Evolutionary conservation across 2,329 filamentous ascomycete genomes (phyloP), one percentile per base, ranked within the genome.

Genomic region (Aspergillus niger): DNA sequence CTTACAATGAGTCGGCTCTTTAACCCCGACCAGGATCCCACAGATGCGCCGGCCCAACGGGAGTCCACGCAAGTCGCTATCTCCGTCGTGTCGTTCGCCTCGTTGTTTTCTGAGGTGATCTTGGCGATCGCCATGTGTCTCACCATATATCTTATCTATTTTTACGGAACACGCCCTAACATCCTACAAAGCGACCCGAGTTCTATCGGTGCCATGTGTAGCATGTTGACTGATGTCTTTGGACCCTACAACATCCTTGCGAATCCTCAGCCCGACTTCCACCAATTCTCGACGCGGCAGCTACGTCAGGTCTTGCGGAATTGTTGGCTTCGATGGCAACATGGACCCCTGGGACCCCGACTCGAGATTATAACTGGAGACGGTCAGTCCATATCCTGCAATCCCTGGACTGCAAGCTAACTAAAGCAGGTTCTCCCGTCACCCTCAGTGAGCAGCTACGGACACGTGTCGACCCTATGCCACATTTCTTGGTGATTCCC

Each of bases 181-280:
- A 72, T 74, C 24, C 67, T 75, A 1, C 65, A 72, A 53, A 71
- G 70, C 32, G 72, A 74, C 30, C 73, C 73, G 0, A 69, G 71
- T 6, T 74, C 73, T 6, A 73, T 75, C 30, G 70, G 70, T 15
- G 70, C 72, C 47, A 74, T 74, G 71, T 76, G 72, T 43, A 74
- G 72, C 62, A 72, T 75, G 49, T 63, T 70, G 2, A 69, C 71
- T 2, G 71, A 75, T 48, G 53, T 75, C 0, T 70, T 75, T 22
- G 67, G 69, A 24, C 64, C 68, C 2, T 61, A 63, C 26, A 74
- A 73, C 48, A 59, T 75, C 13, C 64, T 75, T 2, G 64, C 65
- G 7, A 56, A 72, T 48, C 66, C 71, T 3, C 62, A 65, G 2
- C 62, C 55, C 15, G 73, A 73, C 3, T 69, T 73, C 10, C 72